These are phyloP conservation scores for Spizellomyces sp. DNA, from an alignment of 192 early-diverging fungal species.

Conservation along the genomic window DNA sequence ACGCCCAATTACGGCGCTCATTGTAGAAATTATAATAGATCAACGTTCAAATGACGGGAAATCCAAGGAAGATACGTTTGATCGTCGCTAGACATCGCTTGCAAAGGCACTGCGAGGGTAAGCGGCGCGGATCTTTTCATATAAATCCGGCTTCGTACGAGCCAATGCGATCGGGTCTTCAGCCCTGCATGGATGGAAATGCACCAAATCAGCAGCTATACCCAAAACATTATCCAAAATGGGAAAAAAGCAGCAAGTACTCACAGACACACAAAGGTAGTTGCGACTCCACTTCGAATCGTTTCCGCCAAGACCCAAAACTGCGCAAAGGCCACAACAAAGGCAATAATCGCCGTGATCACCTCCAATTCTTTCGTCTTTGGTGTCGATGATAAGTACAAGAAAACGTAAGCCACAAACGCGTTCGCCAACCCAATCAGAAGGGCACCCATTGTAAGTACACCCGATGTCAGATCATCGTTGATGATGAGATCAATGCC, in stretches of 20 bases:
- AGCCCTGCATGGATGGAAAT: constrained; percentile 9
- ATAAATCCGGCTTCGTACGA: constrained; percentile 37
- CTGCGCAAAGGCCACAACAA: constrained; percentile 78
- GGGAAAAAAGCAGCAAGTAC: neutral
- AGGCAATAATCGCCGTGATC: constrained; percentile 35
- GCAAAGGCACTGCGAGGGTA: constrained; percentile 9
- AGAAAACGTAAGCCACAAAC: constrained; percentile 46
- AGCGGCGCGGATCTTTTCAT: constrained; percentile 19
- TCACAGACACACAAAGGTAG: constrained; percentile 88
- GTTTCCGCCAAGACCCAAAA: constrained; percentile 77
- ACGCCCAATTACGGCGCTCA: too few species aligned
- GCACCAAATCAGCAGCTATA: constrained; percentile 4
- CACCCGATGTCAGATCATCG: constrained; percentile 85
- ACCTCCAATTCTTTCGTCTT: neutral
- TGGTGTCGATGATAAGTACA: neutral
- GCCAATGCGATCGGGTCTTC: constrained; percentile 33
- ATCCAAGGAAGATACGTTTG: too few species aligned
- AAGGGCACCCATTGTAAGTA: constrained; percentile 71
- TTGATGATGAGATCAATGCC: constrained; percentile 66
- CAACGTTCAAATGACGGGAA: too few species aligned
- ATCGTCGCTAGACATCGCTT: too few species aligned
- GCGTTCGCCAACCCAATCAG: constrained; percentile 57
- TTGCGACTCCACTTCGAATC: constrained; percentile 79
- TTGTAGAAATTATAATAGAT: too few species aligned
- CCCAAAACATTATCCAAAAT: neutral